Evolutionary conservation across 306 rosid genomes (phyloP), one percentile per base, ranked within the genome.

Genomic region (Geum urbanum): DNA sequence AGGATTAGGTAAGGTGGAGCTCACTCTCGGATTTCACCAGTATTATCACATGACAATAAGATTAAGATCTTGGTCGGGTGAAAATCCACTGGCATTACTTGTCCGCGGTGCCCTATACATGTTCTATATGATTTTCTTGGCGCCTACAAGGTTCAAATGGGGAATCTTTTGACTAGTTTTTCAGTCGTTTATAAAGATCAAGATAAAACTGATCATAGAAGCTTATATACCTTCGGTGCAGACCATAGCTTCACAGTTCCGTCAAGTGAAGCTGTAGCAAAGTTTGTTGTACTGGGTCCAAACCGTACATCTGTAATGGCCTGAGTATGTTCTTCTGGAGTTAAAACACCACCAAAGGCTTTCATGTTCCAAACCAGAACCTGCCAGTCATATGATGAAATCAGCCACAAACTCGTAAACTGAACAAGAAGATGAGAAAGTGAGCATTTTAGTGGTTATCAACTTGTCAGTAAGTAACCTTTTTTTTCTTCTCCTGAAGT

Each of bases 211-310:
- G 67, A 8, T 32, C 35, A 65, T 22, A 49, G 78, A 64, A 32
- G 54, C 90, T 79, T 74, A 89, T 91, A n/a, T n/a, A n/a, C n/a
- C 37, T n/a, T 78, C 27, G 76, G 70, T 40, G 89, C 82, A 71
- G 87, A 91, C 92, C 92, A 89, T 60, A 87, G 40, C 75, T 58
- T 87, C 63, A 89, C 75, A 57, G 89, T 84, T 76, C 27, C 77
- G 69, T 87, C 92, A 54, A 84, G 78, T 44, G 92, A 89, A 74
- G 92, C 85, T 63, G 96, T 89, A 39, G 91, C 92, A 75, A 89
- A 79, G 19, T 74, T 57, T 70, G 85, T 75, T 75, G 89, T 80
- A 49, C 72, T 74, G 72, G 85, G 81, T 70, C 61, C 67, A 69
- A 89, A 89, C 55, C 92, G 76, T 76, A 89, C 78, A 77, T 89